Evolutionary conservation across 2,329 filamentous ascomycete genomes (phyloP).

Genomic region (Fusarium tupiense): DNA sequence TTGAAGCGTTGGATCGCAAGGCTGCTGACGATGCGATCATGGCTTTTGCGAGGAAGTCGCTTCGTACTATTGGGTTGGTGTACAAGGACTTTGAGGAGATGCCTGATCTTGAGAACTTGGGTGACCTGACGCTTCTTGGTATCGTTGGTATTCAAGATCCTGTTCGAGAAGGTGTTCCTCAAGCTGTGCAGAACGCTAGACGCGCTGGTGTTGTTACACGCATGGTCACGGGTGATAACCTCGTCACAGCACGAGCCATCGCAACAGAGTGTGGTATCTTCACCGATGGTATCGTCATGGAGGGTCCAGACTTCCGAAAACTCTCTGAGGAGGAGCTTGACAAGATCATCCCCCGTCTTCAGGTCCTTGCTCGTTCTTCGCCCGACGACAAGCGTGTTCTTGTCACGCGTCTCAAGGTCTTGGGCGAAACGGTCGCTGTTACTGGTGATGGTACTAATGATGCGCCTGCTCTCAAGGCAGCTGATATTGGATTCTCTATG

Average conservation of each 20-base stretch:
- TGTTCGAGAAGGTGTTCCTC: slow-evolving; percentile 75
- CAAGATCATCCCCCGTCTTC: slow-evolving; percentile 73
- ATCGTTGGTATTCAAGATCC: slow-evolving; percentile 82
- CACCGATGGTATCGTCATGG: slow-evolving; percentile 76
- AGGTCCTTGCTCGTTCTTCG: slow-evolving; percentile 78
- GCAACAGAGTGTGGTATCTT: slow-evolving; percentile 82
- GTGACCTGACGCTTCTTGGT: slow-evolving; percentile 70
- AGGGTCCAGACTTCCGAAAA: slow-evolving; percentile 81
- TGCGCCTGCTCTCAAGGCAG: slow-evolving; percentile 81
- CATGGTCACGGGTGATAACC: slow-evolving; percentile 89
- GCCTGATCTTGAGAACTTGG: slow-evolving; percentile 64
- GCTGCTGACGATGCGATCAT: slow-evolving; percentile 73
- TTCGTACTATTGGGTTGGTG: slow-evolving; percentile 85
- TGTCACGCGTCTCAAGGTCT: slow-evolving; percentile 75
- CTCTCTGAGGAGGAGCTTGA: slow-evolving; percentile 72
- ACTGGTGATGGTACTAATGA: slow-evolving; percentile 88
- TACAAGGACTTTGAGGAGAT: slow-evolving; percentile 80
- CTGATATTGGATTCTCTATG: slow-evolving; percentile 88
- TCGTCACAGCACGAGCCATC: slow-evolving; percentile 80
- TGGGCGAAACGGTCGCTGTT: slow-evolving; percentile 81
- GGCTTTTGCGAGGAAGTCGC: slow-evolving; percentile 79
- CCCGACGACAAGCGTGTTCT: slow-evolving; percentile 81
- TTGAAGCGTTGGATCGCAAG: slow-evolving; percentile 59
- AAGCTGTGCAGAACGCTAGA: slow-evolving; percentile 78
- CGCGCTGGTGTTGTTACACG: slow-evolving; percentile 81